A percentile compares a stretch with the other conserved stretches of the same genome.
Conservation (phyloP, 108 stramenopile genomes). For the Asterionellopsis glacialis region DNA sequence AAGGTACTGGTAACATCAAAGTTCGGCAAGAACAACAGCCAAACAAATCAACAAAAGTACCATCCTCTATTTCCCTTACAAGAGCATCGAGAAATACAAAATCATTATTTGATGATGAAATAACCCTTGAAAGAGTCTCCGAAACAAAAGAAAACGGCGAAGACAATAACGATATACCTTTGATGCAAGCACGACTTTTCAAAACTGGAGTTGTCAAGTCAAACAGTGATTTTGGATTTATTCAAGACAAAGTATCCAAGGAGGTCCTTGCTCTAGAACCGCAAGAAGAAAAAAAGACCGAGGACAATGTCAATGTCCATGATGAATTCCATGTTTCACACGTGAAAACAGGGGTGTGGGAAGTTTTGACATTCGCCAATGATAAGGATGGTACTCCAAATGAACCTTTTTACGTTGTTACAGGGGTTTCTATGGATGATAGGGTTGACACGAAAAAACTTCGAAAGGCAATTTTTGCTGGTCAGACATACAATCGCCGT, state of each 20-base stretch:
- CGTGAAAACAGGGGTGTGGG: slow-evolving; percentile 23
- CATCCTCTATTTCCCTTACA: too few relatives aligned
- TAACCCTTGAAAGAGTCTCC: too few relatives aligned
- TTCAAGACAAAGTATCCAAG: slow-evolving; percentile 19
- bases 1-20: too few relatives aligned
- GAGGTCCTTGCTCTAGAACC: slow-evolving; percentile 8
- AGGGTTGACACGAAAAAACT: slow-evolving; percentile 23
- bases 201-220: background rate
- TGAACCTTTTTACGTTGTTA: slow-evolving; percentile 13
- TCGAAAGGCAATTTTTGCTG: slow-evolving; percentile 10
- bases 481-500: slow-evolving; percentile 5
- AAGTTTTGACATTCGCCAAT: slow-evolving; percentile 7
- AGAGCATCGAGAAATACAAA: too few relatives aligned
- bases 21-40: too few relatives aligned
- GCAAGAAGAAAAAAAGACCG: slow-evolving; percentile 3
- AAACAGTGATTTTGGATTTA: slow-evolving; percentile 10
- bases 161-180: background rate
- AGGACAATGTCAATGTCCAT: background rate
- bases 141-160: too few relatives aligned
- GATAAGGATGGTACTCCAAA: slow-evolving; percentile 11
- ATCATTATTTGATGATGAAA: too few relatives aligned
- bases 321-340: slow-evolving; percentile 17
- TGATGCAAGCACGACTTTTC: background rate
- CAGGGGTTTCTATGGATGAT: slow-evolving; percentile 19
- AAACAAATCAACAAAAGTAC: too few relatives aligned